Percentiles rank a stretch among this genome's conserved stretches.
These are phyloP conservation scores for Lolium perenne DNA, from an alignment of 176 grass and related monocot species.

Conservation along the genomic window DNA sequence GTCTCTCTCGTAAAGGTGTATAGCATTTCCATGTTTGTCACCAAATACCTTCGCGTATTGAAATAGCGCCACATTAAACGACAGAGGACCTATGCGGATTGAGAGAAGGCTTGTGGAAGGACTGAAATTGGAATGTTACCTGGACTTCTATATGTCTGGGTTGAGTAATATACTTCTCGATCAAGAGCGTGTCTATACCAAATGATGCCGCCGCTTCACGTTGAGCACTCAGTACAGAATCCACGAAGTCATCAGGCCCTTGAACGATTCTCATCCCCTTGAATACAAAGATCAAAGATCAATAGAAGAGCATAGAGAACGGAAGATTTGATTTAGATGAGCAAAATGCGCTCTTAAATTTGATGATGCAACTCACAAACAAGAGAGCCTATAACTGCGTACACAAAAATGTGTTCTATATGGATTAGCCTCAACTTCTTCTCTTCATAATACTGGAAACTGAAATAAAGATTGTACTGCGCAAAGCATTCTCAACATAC, in stretches of 20 bases:
- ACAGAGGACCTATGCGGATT: neutral
- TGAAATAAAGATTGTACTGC: neutral
- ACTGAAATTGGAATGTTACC: conserved; percentile 49
- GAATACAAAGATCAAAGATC: conserved; percentile 35
- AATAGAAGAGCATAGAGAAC: neutral
- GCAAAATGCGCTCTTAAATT: neutral
- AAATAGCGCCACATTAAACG: conserved; percentile 20
- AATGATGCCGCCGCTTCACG: conserved; percentile 95
- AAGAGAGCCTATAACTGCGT: neutral
- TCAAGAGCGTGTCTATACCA: conserved; percentile 76
- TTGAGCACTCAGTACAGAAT: conserved; percentile 74
- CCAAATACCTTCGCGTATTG: conserved; percentile 74
- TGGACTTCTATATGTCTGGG: conserved; percentile 96
- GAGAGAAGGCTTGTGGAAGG: neutral
- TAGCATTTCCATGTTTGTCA: conserved; percentile 89
- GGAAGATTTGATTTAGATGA: neutral
- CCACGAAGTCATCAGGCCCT: conserved; percentile 74
- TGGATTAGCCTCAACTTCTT: conserved; percentile 13
- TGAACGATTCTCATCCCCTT: conserved; percentile 97
- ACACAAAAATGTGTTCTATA: neutral
- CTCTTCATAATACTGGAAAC: conserved; percentile 12
- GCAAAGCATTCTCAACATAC: conserved; percentile 43
- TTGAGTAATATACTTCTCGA: conserved; percentile 97
- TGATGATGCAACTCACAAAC: no score
- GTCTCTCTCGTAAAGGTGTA: conserved; percentile 95